Base-by-base conservation (phyloP, 2,329 filamentous ascomycete genomes). In the Falciphora oryzae region DNA sequence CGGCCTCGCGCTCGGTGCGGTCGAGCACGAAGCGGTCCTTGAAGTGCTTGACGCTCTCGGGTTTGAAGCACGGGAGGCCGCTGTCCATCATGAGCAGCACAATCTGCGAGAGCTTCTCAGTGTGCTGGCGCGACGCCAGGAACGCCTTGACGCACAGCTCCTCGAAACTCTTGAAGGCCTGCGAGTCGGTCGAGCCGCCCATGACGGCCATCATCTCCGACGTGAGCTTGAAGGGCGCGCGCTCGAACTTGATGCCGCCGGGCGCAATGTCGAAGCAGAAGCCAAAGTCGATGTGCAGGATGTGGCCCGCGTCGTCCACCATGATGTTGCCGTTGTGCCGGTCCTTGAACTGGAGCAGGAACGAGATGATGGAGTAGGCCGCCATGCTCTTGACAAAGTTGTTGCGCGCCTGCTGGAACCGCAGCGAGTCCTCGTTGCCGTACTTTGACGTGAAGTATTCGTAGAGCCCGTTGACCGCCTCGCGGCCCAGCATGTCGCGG, bases 311-410 rank as follows among this genome's bases (percentile, higher is more conserved):
- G 72, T 97, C 94, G 75, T 99, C 94, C 68, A 99, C 89, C 96
- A 99, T 99, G 81, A 99, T 99, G 81, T 99, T 99, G 67, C 95
- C 95, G 76, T 99, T 99, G 80, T 99, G 95, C 3, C 95, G 89
- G 75, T 99, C 95, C 77, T 99, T 99, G 88, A 99, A 98, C 73
- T 99, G 96, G 53, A 99, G 81, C 18, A 99, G 82, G 79, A 96
- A 99, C 0, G 92, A 96, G 69, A 99, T 98, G 72, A 99, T 89
- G 25, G 91, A 96, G 80, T 99, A 99, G 16, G 95, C 96, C 0
- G 96, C 95, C 95, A 99, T 98, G 74, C 90, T 95, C 81, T 99
- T 99, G 77, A 99, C 93, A 74, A 99, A 99, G 77, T 98, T 98
- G 79, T 86, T 93, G 67, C 95, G 89, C 14, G 95, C 95, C 75